Base-by-base conservation (phyloP, 345 rosid species). In the Nephelium lappaceum region DNA sequence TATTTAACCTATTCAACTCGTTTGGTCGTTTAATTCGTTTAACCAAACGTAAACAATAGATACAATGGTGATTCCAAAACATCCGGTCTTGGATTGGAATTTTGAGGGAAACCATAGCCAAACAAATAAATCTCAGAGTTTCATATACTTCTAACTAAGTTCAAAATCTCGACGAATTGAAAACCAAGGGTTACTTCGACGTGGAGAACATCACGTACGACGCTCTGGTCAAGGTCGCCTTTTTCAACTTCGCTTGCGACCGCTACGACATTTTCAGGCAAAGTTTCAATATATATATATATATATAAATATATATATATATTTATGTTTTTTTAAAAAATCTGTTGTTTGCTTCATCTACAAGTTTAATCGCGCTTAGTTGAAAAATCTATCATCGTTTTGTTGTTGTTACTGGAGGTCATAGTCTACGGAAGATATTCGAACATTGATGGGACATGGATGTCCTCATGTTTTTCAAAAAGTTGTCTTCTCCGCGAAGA, bases 161-260 rank as follows among this genome's bases (percentile, higher is more conserved):
- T 95, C 81, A n/a, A n/a, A n/a, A n/a, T n/a, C 85, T 95, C 18
- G 92, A 95, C 83, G 71, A 82, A 24, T 86, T 95, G 81, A 93
- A 84, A 84, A 77, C 84, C 49, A 90, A 87, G 16, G 96, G 96
- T 11, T 95, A 93, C 85, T 82, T 95, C 72, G 73, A 83, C 39
- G 81, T 12, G 31, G 69, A 47, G 8, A 19, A 25, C 38, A 11
- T 6, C n/a, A 6, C 55, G 0, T 24, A 14, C 19, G 69, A 31
- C 27, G 58, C 76, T 78, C 77, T 86, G 45, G 69, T 93, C 14
- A 95, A 91, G 79, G 92, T 87, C 38, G 91, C 96, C 63, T 95
- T 95, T 79, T 91, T 91, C 67, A 86, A 91, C 85, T 95, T 95
- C 64, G 98, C 97, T 67, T 97, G 98, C 12, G 98, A 95, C 75